phyloP scores from a whole-genome alignment of 257 asterid species.

The Marsdenia floribunda region DNA sequence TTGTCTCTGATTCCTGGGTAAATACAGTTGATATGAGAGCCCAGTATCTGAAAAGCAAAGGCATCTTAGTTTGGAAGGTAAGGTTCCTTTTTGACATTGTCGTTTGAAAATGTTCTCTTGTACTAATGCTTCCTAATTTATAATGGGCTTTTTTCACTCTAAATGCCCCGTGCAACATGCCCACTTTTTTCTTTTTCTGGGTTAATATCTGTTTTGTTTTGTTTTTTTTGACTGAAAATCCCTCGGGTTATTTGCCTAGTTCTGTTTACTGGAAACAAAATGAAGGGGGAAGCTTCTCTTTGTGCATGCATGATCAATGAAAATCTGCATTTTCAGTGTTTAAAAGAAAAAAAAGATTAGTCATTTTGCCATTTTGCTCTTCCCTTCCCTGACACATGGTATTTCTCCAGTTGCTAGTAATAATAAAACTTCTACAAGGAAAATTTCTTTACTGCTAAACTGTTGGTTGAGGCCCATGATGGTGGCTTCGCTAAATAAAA shows the following conservation, averaged over 20 bases:
- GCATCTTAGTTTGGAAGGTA: slow-evolving; percentile 95
- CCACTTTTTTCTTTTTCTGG: too few species aligned
- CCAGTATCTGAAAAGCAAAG: slow-evolving; percentile 76
- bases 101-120: not conserved
- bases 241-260: slow-evolving; percentile 39
- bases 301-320: slow-evolving; percentile 89
- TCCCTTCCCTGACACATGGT: not conserved
- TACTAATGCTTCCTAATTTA: not conserved
- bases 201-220: not conserved
- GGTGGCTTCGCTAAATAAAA: not conserved
- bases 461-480: not conserved
- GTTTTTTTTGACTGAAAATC: slow-evolving; percentile 40
- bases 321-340: slow-evolving; percentile 77
- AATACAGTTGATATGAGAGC: slow-evolving; percentile 95
- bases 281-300: slow-evolving; percentile 61
- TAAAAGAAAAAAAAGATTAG: too few species aligned
- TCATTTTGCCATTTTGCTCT: not conserved
- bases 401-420: not conserved
- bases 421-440: not conserved
- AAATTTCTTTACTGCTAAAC: not conserved
- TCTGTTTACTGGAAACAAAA: slow-evolving; percentile 45
- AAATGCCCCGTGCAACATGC: not conserved
- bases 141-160: not conserved
- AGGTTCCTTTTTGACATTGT: slow-evolving; percentile 10
- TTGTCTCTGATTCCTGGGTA: slow-evolving; percentile 74